Base-by-base conservation (phyloP, 768 basidiomycete genomes). In the Tulasnella sp. region DNA sequence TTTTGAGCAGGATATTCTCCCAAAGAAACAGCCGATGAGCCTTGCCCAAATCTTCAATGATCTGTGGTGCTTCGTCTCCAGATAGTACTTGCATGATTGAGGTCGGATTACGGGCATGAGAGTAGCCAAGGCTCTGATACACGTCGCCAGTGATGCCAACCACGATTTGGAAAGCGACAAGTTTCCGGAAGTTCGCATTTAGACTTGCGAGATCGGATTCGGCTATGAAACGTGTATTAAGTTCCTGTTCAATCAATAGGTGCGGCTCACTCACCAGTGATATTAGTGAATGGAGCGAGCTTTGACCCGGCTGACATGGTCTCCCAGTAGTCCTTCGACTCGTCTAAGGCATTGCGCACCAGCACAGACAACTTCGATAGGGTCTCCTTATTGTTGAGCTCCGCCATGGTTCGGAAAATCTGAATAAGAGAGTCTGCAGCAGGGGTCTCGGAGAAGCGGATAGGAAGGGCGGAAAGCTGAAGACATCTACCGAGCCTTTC, bases 361-460 rank as follows among this genome's bases (percentile, higher is more conserved):
- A 94, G 89, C 81, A 89, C 89, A 22, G 93, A 88, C 77, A 97
- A 88, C 82, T 93, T 91, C 37, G 88, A 86, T 41, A 97, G 88
- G 1, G 95, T 93, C 82, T 93, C 93, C 79, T 88, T 90, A 0
- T 94, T 92, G n/a, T 93, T 90, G 44, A 93, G 92, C 84, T 98
- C 97, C 16, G 93, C 92, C 89, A 98, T 92, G 14, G 94, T 93
- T 16, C 95, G 91, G 86, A 97, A 91, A 75, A 96, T 93, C 84
- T 95, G 93, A 20, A 96, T 93, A 84, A 98, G 89, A 0, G 96
- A 93, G 84, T 95, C 94, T 37, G 96, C 95, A 2, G 94, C 92
- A 42, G 93, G 91, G 78, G 94, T 94, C 83, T 92, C 93, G 24
- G 93, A 92, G 84, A 94, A 97, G 84, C 96, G 94, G 81, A 94